phyloP scores from a whole-genome alignment of 169 alveolate species.

The Cryptosporidium tyzzeri region DNA sequence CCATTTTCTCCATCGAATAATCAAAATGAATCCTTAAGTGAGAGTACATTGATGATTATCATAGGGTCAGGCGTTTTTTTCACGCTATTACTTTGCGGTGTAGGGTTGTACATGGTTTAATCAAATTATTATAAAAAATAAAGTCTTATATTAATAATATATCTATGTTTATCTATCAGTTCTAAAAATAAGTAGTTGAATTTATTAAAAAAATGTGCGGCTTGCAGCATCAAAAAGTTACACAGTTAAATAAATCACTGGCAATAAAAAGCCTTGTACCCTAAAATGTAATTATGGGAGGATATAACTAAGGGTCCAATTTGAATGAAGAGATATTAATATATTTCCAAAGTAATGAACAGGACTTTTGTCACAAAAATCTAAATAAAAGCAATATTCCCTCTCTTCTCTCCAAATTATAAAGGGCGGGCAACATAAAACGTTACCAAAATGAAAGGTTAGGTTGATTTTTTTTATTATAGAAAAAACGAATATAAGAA shows the following conservation, averaged over 20 bases:
- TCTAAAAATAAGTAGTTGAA: too few species aligned
- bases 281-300: too few species aligned
- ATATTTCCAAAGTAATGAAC: too few species aligned
- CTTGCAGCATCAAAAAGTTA: too few species aligned
- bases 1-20: conserved; percentile 21
- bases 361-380: background rate
- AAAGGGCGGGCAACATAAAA: background rate
- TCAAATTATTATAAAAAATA: background rate
- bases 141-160: background rate
- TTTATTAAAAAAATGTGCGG: too few species aligned
- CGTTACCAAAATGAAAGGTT: background rate
- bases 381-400: background rate
- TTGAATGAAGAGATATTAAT: too few species aligned
- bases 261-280: background rate
- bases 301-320: background rate
- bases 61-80: conserved; percentile 24
- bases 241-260: too few species aligned
- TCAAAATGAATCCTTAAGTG: conserved; percentile 13
- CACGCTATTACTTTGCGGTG: conserved; percentile 36
- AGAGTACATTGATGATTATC: conserved; percentile 35
- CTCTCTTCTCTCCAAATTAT: conserved; percentile 24
- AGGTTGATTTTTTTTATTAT: background rate
- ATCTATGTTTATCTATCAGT: background rate
- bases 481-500: background rate
- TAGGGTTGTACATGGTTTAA: conserved; percentile 50